These are phyloP conservation scores for Trichosporon faecale DNA, from an alignment of 1,284 basidiomycete species.

Conservation along the genomic window DNA sequence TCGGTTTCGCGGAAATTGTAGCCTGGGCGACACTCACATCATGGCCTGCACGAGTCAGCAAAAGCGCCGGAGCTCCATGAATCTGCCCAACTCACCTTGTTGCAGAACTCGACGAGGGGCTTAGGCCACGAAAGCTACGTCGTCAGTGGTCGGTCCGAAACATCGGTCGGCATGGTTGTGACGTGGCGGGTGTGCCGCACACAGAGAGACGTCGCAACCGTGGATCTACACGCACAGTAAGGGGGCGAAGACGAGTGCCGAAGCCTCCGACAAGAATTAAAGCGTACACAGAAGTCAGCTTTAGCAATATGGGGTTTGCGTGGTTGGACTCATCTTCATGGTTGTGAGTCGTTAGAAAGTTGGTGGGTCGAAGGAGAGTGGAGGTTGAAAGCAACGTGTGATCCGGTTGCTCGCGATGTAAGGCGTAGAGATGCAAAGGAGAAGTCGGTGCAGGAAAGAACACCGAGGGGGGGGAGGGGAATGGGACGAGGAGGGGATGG, in stretches of 20 bases:
- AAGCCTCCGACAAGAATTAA: conserved; percentile 56
- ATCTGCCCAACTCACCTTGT: conserved; percentile 50
- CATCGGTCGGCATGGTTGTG: background rate
- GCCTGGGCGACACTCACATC: conserved; percentile 41
- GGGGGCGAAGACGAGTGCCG: conserved; percentile 56
- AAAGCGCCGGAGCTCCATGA: conserved; percentile 46
- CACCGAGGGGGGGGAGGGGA: background rate
- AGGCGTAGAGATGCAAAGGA: background rate
- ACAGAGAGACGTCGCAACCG: background rate
- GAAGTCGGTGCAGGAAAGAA: background rate
- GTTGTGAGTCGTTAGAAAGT: conserved; percentile 12
- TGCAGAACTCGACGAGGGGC: conserved; percentile 57
- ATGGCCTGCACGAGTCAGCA: conserved; percentile 39
- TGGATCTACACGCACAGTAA: conserved; percentile 52
- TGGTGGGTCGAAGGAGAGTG: conserved; percentile 10
- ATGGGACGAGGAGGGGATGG: background rate
- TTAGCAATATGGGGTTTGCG: background rate
- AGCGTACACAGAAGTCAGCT: conserved; percentile 41
- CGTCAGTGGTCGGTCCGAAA: conserved; percentile 15
- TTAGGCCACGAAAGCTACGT: conserved; percentile 54
- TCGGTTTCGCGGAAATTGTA: background rate
- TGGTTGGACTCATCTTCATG: conserved; percentile 47
- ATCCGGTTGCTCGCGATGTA: background rate
- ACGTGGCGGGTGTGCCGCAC: background rate
- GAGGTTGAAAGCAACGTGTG: conserved; percentile 9